Conservation (phyloP, 148 eudicot genomes). For the Hydrangea macrophylla region DNA sequence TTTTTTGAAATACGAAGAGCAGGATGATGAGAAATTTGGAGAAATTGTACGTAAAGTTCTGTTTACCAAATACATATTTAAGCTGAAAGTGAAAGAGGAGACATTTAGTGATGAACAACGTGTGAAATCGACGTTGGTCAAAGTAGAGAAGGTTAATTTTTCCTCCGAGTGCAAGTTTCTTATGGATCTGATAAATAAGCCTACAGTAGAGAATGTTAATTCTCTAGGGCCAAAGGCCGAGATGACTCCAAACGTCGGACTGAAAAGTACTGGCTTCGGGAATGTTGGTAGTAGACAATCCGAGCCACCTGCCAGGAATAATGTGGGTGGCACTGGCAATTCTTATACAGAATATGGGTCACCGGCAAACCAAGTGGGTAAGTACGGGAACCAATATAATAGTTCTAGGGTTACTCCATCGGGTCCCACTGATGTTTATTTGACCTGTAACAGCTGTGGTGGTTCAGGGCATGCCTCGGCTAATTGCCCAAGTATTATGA, state of each 20-base stretch:
- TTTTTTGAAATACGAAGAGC: conserved; percentile 59
- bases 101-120: conserved; percentile 77
- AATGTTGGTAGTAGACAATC: conserved; percentile 28
- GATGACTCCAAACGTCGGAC: conserved; percentile 18
- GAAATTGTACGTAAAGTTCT: conserved; percentile 48
- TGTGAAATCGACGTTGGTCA: conserved; percentile 78
- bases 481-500: conserved; percentile 61
- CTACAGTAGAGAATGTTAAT: conserved; percentile 32
- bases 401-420: conserved; percentile 38
- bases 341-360: conserved; percentile 24
- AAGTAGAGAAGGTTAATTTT: conserved; percentile 61
- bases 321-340: conserved; percentile 23
- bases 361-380: conserved; percentile 28
- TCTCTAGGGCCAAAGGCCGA: conserved; percentile 27
- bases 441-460: conserved; percentile 65
- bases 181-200: conserved; percentile 44
- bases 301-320: conserved; percentile 20
- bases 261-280: conserved; percentile 24
- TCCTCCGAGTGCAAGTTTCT: conserved; percentile 52
- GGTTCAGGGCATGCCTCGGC: conserved; percentile 56
- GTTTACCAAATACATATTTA: conserved; percentile 59
- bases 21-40: conserved; percentile 59
- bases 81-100: conserved; percentile 95
- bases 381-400: conserved; percentile 52
- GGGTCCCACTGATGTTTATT: conserved; percentile 24